Evolutionary conservation across 768 basidiomycete species (phyloP), one percentile per base, ranked within the genome.

Genomic region (Albatrellus ellisii): DNA sequence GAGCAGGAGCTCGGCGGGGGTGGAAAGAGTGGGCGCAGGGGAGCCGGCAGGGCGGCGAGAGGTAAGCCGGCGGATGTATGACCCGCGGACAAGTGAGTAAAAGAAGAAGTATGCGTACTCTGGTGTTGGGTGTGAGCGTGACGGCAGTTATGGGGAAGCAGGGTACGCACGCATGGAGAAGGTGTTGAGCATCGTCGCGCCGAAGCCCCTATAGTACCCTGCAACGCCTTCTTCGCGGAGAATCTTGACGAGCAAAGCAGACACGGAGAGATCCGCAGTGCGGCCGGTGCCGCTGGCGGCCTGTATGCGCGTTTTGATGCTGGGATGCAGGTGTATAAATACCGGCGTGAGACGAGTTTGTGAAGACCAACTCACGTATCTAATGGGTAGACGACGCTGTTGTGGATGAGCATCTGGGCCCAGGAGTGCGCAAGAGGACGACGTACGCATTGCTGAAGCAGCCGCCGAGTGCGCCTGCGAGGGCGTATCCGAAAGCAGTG

Each of bases 51-150:
- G 73, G 2, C 76, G 66, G 42, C 68, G 73, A 15, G 68, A 62
- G 9, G 70, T 62, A 36, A 88, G 62, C 14, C 86, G 74, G 54
- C 75, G 79, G 52, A 84, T 74, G 62, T 91, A 91, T 4, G 83
- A 71, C 17, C 70, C 76, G 50, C 95, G 76, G 20, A 98, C 83
- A 59, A 90, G 69, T 17, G 91, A 85, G 59, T 98, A 97, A 67
- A 95, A 98, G 72, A 94, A 98, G 71, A 99, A 99, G 65, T 99
- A 99, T 20, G 95, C 94, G 56, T 92, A 97, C 76, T 95, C 92
- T 95, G 50, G 29, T n/a, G n/a, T 33, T 4, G 21, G 8, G 3
- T 7, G 48, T 32, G 26, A 39, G 27, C 39, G 44, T 24, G 21
- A 25, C n/a, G 25, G 3, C n/a, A 20, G n/a, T 18, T 25, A 46